Conservation (phyloP, 257 asterid species). For the Scutellaria baicalensis region DNA sequence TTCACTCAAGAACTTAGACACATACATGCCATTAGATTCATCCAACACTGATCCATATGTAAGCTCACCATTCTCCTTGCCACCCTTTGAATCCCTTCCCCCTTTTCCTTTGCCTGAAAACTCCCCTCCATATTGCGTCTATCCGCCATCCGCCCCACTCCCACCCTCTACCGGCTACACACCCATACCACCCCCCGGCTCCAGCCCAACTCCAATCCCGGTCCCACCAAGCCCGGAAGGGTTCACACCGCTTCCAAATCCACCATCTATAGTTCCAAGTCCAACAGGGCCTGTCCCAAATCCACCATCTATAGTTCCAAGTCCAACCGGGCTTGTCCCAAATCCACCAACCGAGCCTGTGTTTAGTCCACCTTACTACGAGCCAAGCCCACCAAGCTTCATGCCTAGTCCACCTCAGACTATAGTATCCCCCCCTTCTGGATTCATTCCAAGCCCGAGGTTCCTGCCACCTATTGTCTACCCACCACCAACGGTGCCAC, state of each 20-base stretch:
- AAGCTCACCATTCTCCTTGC: constrained; percentile 64
- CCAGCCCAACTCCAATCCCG: constrained; percentile 8
- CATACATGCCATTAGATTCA: constrained; percentile 28
- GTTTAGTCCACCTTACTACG: constrained; percentile 34
- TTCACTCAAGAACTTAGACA: constrained; percentile 21
- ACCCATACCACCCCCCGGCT: constrained; percentile 31
- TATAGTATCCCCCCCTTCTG: constrained; percentile 25
- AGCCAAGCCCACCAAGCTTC: constrained; percentile 34
- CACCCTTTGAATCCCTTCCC: constrained; percentile 81
- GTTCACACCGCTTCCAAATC: neutral
- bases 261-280: neutral
- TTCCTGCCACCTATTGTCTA: constrained; percentile 74
- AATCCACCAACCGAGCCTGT: constrained; percentile 29
- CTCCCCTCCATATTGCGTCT: constrained; percentile 53
- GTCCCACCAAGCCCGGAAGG: neutral
- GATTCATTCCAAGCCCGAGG: constrained; percentile 33
- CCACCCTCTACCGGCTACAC: constrained; percentile 40
- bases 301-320: constrained; percentile 24
- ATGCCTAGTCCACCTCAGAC: constrained; percentile 29
- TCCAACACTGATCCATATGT: constrained; percentile 49
- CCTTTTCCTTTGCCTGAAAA: constrained; percentile 50
- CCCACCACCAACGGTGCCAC: constrained; percentile 81
- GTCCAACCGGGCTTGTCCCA: constrained; percentile 16
- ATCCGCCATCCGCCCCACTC: constrained; percentile 45
- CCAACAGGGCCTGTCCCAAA: constrained; percentile 16